Evolutionary conservation across 2,329 filamentous ascomycete genomes (phyloP), one percentile per base, ranked within the genome.

Genomic region (Fusarium clavum): DNA sequence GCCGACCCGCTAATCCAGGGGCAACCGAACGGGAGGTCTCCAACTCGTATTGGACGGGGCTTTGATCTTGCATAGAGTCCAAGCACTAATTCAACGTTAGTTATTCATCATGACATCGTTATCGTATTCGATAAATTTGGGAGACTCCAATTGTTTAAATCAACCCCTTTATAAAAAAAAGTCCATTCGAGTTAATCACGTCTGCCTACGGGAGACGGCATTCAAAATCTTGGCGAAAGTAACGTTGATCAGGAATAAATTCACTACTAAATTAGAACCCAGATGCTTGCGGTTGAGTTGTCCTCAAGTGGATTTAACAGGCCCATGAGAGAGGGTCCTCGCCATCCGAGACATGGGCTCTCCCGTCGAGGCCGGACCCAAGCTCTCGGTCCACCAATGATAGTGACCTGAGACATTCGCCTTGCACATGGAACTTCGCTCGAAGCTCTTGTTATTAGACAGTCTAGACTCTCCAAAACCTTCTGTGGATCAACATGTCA

Each of bases 11-110:
- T 45, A 41, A 71, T 70, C 46, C 68, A 69, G 68, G 68, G 67
- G 68, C 34, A 52, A 44, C 45, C 44, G 24, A 52, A 44, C 45
- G 48, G 24, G 44, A 53, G 25, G 49, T 41, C 67, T 53, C 52
- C 49, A 70, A 46, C 64, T 69, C 68, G 64, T 70, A 71, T 71
- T 29, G 43, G 63, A 64, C 40, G 38, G 58, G 54, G 47, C 59
- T 51, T 30, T 71, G 59, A 57, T 58, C 64, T 58, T 71, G 67
- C 67, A 68, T 71, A 48, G 63, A 58, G 29, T 25, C 27, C n/a
- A 49, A 32, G 45, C 53, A 70, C 54, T 66, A 48, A 12, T 20
- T 14, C n/a, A 47, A 16, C 24, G 20, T 22, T 45, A 34, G 27
- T 27, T 40, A 52, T 34, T 34, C 41, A 58, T 58, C 44, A 58